Evolutionary conservation across 345 rosid genomes (phyloP), one percentile per base, ranked within the genome.

Genomic region (Mallotus nudiflorus): DNA sequence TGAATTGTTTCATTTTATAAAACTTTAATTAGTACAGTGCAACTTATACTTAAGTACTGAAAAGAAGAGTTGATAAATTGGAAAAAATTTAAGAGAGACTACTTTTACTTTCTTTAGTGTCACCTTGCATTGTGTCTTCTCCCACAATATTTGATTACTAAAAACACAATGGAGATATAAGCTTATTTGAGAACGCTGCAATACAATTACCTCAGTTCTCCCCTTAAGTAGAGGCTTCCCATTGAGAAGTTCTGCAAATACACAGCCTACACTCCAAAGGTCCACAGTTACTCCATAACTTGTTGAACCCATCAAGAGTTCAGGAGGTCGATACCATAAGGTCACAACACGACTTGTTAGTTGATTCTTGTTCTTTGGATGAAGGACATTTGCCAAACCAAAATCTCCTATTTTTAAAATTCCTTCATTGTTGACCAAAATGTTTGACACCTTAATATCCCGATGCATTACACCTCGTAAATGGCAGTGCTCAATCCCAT

Each of bases 261-360:
- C 96, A 56, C 93, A 90, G 14, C 96, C 96, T 12, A 86, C 86
- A 77, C 93, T 90, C 96, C 96, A 90, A 25, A 90, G 69, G 73
- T 90, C 96, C 10, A 85, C 77, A 0, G 96, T 78, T 69, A 85
- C 86, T 27, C 86, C 87, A 69, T 90, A 90, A 68, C 82, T 86
- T 31, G 86, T 90, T 3, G 96, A 88, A 7, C 93, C 96, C 90
- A 88, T 88, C 70, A 90, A 71, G 72, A 90, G 96, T 75, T 90
- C 96, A 12, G 96, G 96, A 60, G 96, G 90, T 24, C 96, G 83
- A 68, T 90, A 90, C 96, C 96, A 90, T 42, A 90, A 73, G 50
- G 96, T 90, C 52, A 90, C 93, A 0, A 90, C 96, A 45, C 89
- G 93, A 68, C 96, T 90, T 0, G 96, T 90, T 56, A 90, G 75